Percentiles rank a stretch among this genome's conserved stretches.
phyloP scores from a whole-genome alignment of 2,329 filamentous ascomycete genomes.

The Arthrobotrys pseudoclavata region DNA sequence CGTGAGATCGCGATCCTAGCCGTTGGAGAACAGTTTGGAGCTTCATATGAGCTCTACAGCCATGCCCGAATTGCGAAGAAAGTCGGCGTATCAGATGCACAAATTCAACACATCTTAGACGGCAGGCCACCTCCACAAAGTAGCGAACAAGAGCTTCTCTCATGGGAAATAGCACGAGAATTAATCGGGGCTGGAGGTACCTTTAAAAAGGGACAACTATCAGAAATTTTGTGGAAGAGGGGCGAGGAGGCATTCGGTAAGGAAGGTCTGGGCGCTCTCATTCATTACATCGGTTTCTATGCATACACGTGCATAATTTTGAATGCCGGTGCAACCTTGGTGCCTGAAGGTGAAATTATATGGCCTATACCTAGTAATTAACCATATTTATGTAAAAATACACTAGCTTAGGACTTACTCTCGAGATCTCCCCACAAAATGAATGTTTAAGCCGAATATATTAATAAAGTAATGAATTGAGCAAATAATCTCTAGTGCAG shows the following conservation, averaged over 20 bases:
- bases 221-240: slow-evolving; percentile 19
- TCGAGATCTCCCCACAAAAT: too few relatives aligned
- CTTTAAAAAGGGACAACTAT: slow-evolving; percentile 29
- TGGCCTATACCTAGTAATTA: background rate
- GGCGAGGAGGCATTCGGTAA: slow-evolving; percentile 33
- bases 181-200: slow-evolving; percentile 5
- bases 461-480: too few relatives aligned
- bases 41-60: slow-evolving; percentile 36
- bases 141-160: slow-evolving; percentile 29
- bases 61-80: slow-evolving; percentile 30
- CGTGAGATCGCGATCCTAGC: slow-evolving; percentile 43
- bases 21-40: slow-evolving; percentile 34
- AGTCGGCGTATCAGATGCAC: slow-evolving; percentile 25
- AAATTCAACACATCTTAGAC: slow-evolving; percentile 37
- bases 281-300: slow-evolving; percentile 46
- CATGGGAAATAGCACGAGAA: slow-evolving; percentile 38
- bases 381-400: background rate
- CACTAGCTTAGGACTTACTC: background rate
- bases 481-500: too few relatives aligned
- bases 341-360: slow-evolving; percentile 34
- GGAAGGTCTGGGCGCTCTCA: slow-evolving; percentile 15
- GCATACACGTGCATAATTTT: slow-evolving; percentile 38
- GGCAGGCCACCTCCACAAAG: slow-evolving; percentile 28
- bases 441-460: too few relatives aligned
- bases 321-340: slow-evolving; percentile 20